phyloP scores from a whole-genome alignment of 345 rosid genomes.

The Bruguiera parviflora region DNA sequence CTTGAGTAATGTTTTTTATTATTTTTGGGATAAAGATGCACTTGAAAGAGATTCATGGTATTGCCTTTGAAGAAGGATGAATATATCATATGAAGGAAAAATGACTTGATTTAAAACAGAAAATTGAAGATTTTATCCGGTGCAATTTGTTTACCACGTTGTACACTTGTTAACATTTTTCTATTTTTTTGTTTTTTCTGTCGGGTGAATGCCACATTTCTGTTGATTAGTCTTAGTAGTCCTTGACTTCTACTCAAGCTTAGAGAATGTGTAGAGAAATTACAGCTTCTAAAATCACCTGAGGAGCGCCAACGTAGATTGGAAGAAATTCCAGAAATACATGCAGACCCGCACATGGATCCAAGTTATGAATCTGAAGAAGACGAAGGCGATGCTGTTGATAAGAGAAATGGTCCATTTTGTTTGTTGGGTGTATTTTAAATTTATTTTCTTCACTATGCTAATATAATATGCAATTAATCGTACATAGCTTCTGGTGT shows the following conservation, averaged over 20 bases:
- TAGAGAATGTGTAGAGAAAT: conserved; percentile 97
- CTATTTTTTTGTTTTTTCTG: too few species aligned
- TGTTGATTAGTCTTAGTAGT: conserved; percentile 11
- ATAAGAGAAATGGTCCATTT: conserved; percentile 62
- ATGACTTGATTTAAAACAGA: too few species aligned
- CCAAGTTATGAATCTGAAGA: conserved; percentile 90
- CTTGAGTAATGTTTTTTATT: neutral
- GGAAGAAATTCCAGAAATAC: conserved; percentile 93
- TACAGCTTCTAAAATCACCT: conserved; percentile 89
- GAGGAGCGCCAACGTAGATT: conserved; percentile 92
- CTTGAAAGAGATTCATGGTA: too few species aligned
- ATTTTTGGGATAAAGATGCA: neutral
- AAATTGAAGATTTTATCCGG: too few species aligned
- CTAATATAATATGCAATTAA: conserved; percentile 1
- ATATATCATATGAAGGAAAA: too few species aligned
- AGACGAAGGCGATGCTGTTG: conserved; percentile 63
- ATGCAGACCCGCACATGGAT: conserved; percentile 97
- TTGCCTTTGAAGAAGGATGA: too few species aligned
- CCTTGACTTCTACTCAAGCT: conserved; percentile 79
- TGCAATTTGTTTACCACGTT: too few species aligned
- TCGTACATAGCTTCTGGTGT: conserved; percentile 23
- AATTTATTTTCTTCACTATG: neutral
- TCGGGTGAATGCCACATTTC: neutral
- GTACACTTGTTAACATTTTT: too few species aligned
- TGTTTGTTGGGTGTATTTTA: neutral